Evolutionary conservation across 108 stramenopile genomes (phyloP), one percentile per base, ranked within the genome.

Genomic region (Nitzschia sp.): DNA sequence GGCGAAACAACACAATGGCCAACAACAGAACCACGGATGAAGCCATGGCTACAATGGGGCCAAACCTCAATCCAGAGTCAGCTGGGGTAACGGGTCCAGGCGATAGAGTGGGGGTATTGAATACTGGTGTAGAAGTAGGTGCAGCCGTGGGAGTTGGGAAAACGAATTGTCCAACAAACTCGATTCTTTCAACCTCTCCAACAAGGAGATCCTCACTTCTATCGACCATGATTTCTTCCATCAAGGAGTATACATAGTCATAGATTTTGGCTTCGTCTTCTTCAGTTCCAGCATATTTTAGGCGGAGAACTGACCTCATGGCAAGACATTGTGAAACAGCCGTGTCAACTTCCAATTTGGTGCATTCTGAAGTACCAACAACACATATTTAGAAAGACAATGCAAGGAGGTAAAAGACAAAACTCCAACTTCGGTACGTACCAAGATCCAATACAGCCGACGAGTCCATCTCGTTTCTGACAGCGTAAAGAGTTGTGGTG

Each of bases 151-250:
- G 10, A 19, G 26, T n/a, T 40, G 26, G 34, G 12, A 40, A 40
- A 2, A 6, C 57, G 40, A 62, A 62, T 20, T 10, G 42, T 12
- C 61, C 61, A 17, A 62, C 61, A 46, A 43, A 62, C 17, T 25
- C 14, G 11, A 62, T 37, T 24, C 43, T 39, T 46, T 44, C 61
- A 0, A 62, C 61, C 3, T 62, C 43, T 12, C 43, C n/a, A n/a
- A 62, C 61, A 10, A 22, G 22, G 2, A 62, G 37, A 10, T 62
- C 61, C 22, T 62, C 43, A 11, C 29, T 20, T 11, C 61, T 12
- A 20, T 62, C 43, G 3, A 62, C 11, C 41, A 62, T 44, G 3
- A 24, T 62, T 38, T 62, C 21, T 25, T 62, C 61, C 61, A 62
- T 17, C 10, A 62, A 25, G 21, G 37, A 21, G 22, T 62, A 15